Base-by-base conservation (phyloP, 306 rosid species). In the Casuarina equisetifolia region DNA sequence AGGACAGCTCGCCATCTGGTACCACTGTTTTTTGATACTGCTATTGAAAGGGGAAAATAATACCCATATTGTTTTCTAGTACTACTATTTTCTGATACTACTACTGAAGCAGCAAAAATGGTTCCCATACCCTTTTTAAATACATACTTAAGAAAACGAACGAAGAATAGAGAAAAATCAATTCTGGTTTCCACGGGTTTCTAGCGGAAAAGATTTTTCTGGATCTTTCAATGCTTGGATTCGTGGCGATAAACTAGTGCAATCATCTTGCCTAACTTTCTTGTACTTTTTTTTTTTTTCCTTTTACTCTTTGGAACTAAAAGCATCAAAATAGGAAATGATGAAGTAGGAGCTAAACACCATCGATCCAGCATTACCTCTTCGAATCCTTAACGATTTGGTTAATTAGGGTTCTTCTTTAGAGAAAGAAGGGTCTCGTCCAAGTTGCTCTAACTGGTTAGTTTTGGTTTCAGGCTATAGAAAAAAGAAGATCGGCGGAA, bases 401-500 rank as follows among this genome's bases (percentile, higher is more conserved):
- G 78, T 79, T 70, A 82, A 81, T 72, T 55, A 78, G 79, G 82
- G 80, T 76, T 48, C 17, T 50, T 66, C 6, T 76, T 73, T 53
- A 68, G 67, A 82, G 84, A 70, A 69, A 79, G 85, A 54, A 69
- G 80, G 74, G 84, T 78, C 53, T 70, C 73, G 62, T 84, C 43
- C 75, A 81, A 83, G 76, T 79, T 79, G 79, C 82, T 75, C 76
- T 78, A 84, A 73, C 71, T 61, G 83, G 86, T 35, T 75, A 77
- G 49, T 82, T 54, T 59, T 74, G 20, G 82, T 73, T 82, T 90
- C 93, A 91, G 97, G 92, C 25, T 78, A 81, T 79, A 87, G 93
- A 84, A 91, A 87, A 81, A 95, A 95, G 93, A 91, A 90, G 91
- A 89, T 85, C 91, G 96, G 97, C 81, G 86, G 76, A 51, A 88